phyloP scores from a whole-genome alignment of 768 basidiomycete genomes.

The Fomitopsis serialis region DNA sequence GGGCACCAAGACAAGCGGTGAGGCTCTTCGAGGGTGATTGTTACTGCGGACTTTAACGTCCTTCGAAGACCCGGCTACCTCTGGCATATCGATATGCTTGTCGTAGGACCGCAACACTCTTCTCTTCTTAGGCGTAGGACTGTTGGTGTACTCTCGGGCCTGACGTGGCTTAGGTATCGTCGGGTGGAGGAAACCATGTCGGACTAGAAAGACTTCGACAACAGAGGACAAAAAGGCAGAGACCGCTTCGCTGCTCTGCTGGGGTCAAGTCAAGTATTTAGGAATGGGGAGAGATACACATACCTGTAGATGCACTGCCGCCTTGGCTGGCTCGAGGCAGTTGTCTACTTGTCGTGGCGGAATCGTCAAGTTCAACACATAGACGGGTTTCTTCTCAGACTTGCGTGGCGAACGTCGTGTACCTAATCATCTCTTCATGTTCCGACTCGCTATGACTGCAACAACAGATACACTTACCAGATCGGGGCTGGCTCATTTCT shows the following conservation, averaged over 20 bases:
- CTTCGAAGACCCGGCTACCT: background rate
- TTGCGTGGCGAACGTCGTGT: slow-evolving; percentile 73
- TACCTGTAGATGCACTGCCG: slow-evolving; percentile 63
- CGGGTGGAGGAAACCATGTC: slow-evolving; percentile 47
- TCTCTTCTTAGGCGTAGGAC: slow-evolving; percentile 36
- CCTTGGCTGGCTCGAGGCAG: slow-evolving; percentile 75
- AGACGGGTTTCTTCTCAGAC: slow-evolving; percentile 74
- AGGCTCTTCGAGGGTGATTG: background rate
- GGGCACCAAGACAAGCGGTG: too few relatives aligned
- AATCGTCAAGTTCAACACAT: slow-evolving; percentile 71
- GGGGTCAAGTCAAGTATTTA: slow-evolving; percentile 4
- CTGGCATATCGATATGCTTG: too few relatives aligned
- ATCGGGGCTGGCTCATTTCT: slow-evolving; percentile 39
- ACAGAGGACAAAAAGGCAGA: slow-evolving; percentile 50
- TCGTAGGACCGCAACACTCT: background rate
- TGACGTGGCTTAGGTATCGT: background rate
- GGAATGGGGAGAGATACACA: slow-evolving; percentile 8
- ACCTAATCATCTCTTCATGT: slow-evolving; percentile 31
- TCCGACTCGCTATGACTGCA: slow-evolving; percentile 4
- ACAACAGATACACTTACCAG: slow-evolving; percentile 28
- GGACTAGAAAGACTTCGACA: slow-evolving; percentile 56
- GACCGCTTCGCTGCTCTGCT: slow-evolving; percentile 56
- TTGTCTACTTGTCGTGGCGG: slow-evolving; percentile 69
- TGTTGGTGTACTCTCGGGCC: background rate
- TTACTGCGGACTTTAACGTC: background rate